These are phyloP conservation scores for Euclidium syriacum DNA, from an alignment of 345 rosid genomes.

Conservation along the genomic window DNA sequence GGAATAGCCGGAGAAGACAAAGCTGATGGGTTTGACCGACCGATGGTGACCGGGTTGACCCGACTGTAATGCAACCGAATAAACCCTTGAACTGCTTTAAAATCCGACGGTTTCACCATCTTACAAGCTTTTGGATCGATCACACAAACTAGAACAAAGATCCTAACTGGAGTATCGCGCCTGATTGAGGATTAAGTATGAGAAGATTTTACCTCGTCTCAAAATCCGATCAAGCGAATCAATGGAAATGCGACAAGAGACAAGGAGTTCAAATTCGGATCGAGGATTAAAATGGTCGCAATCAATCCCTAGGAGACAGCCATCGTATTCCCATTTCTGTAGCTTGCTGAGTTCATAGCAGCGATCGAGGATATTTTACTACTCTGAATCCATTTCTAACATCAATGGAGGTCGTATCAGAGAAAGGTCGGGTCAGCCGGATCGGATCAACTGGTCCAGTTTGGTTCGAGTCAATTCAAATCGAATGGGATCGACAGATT, in stretches of 20 bases:
- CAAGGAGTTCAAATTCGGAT: not conserved
- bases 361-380: not conserved
- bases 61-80: conserved; percentile 35
- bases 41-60: conserved; percentile 27
- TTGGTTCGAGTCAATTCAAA: not conserved
- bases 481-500: not conserved
- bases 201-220: too few species aligned
- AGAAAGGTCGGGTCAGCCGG: not conserved
- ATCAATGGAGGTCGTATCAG: conserved; percentile 3
- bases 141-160: not conserved
- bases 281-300: not conserved
- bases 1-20: conserved; percentile 20
- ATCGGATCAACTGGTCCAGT: not conserved
- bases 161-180: not conserved
- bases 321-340: conserved; percentile 5
- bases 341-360: conserved; percentile 1
- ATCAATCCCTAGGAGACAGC: not conserved
- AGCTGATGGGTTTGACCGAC: conserved; percentile 26
- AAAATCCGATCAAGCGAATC: not conserved
- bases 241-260: not conserved
- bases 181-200: too few species aligned
- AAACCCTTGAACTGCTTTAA: conserved; percentile 35
- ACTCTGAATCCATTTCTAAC: too few species aligned
- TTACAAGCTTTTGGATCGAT: conserved; percentile 6
- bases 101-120: conserved; percentile 47